Evolutionary conservation across 768 basidiomycete genomes (phyloP), one percentile per base, ranked within the genome.

Genomic region (Trametes cinnabarina): DNA sequence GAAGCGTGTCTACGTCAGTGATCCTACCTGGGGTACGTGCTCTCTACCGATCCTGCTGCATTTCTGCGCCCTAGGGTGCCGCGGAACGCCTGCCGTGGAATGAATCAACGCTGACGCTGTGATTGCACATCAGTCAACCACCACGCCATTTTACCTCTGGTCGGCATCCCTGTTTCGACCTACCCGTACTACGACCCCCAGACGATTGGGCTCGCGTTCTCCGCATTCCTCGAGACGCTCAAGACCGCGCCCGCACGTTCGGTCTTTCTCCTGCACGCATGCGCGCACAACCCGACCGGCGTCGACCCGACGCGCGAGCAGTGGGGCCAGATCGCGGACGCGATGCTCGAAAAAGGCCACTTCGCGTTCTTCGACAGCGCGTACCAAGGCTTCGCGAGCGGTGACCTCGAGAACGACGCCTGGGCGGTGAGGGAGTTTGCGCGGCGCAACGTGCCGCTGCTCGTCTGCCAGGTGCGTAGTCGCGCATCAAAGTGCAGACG

Each of bases 261-360:
- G 3, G 87, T 94, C 55, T 88, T 98, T 74, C 76, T 99, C 61
- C 74, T 99, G 40, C 95, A 98, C 68, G 92, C 88, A 9, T 97
- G 94, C 70, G 95, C 94, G 39, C 95, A 98, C 73, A 98, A 98
- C 70, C 95, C 94, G 8, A 98, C 96, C 2, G 95, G 95, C 2
- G 92, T 96, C 26, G 95, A 98, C 72, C 95, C 94, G 7, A 94
- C 92, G 32, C 71, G 71, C 44, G 92, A 89, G 64, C 89, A 98
- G 71, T 98, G 95, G 95, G 75, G 80, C 60, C 71, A 76, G 56
- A 82, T 98, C 65, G 89, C 90, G 37, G 80, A 87, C 35, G 74
- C 86, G 52, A 82, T 97, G 70, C 69, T 88, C 28, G 73, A 77
- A 46, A 88, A 86, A 73, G 78, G 82, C 14, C 94, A 95, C 71